Evolutionary conservation across 2,329 filamentous ascomycete species (phyloP).

Genomic region (Ceratocystis cubensis): DNA sequence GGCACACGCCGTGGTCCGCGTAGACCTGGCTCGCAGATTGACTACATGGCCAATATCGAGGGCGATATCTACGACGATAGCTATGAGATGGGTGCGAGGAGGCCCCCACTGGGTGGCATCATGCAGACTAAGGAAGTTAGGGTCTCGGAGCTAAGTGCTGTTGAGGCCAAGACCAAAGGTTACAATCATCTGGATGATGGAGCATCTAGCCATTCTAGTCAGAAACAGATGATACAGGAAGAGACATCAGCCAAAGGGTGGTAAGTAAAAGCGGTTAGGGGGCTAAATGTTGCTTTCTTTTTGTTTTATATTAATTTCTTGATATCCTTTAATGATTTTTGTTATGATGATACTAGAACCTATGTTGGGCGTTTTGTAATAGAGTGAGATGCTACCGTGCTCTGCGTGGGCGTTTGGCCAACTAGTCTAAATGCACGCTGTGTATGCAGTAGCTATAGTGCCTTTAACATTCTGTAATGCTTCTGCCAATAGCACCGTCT

Average conservation of each 20-base stretch:
- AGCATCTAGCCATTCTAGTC: constrained; percentile 16
- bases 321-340: neutral
- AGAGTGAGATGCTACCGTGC: neutral
- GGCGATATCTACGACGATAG: neutral
- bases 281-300: neutral
- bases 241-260: neutral
- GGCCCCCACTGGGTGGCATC: constrained; percentile 12
- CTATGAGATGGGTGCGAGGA: constrained; percentile 15
- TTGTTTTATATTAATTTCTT: neutral
- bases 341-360: neutral
- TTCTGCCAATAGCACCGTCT: too few relatives aligned
- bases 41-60: constrained; percentile 18
- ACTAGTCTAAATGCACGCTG: too few relatives aligned
- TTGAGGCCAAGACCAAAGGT: constrained; percentile 17
- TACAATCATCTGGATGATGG: constrained; percentile 19
- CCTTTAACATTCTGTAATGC: too few relatives aligned
- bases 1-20: neutral
- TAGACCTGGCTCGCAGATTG: constrained; percentile 9
- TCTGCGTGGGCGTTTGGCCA: too few relatives aligned
- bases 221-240: constrained; percentile 16
- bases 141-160: constrained; percentile 18
- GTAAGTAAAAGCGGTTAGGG: neutral
- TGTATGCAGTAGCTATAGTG: too few relatives aligned
- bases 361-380: neutral
- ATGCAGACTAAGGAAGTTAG: constrained; percentile 20